phyloP scores from a whole-genome alignment of 2,329 filamentous ascomycete species.

The Pseudogymnoascus sp. region DNA sequence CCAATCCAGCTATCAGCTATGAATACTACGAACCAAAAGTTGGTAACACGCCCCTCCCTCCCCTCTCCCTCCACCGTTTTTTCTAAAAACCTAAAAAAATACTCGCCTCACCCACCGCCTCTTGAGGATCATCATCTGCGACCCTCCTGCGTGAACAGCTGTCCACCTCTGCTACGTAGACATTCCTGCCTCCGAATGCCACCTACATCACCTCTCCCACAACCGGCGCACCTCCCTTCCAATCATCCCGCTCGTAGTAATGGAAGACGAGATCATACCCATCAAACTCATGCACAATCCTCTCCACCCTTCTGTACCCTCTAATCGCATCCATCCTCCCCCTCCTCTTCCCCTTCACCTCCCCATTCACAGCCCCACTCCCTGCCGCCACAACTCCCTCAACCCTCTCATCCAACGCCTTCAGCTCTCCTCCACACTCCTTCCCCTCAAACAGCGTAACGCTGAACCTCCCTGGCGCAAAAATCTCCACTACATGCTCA shows the following conservation, averaged over 20 bases:
- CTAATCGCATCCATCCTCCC: conserved; percentile 60
- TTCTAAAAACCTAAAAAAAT: background rate
- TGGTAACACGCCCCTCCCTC: background rate
- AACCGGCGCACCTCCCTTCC: conserved; percentile 31
- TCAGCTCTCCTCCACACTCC: conserved; percentile 26
- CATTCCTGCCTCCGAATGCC: background rate
- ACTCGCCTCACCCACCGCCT: background rate
- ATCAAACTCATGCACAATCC: conserved; percentile 94
- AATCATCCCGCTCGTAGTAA: conserved; percentile 89
- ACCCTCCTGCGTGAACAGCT: background rate
- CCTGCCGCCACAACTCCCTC: conserved; percentile 29
- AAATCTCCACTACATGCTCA: conserved; percentile 88
- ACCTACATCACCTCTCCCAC: conserved; percentile 24
- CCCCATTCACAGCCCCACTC: conserved; percentile 23
- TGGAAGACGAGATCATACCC: conserved; percentile 95
- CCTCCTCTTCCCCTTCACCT: conserved; percentile 28
- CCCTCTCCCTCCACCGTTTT: background rate
- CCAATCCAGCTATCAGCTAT: background rate
- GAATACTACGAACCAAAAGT: background rate
- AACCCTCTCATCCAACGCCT: conserved; percentile 29
- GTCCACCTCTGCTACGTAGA: background rate
- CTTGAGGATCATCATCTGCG: background rate
- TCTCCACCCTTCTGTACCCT: conserved; percentile 83
- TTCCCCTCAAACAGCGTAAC: conserved; percentile 95
- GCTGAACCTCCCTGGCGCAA: conserved; percentile 95